Evolutionary conservation across 2,329 filamentous ascomycete genomes (phyloP).

Genomic region (Sarocladiaceae sp.): DNA sequence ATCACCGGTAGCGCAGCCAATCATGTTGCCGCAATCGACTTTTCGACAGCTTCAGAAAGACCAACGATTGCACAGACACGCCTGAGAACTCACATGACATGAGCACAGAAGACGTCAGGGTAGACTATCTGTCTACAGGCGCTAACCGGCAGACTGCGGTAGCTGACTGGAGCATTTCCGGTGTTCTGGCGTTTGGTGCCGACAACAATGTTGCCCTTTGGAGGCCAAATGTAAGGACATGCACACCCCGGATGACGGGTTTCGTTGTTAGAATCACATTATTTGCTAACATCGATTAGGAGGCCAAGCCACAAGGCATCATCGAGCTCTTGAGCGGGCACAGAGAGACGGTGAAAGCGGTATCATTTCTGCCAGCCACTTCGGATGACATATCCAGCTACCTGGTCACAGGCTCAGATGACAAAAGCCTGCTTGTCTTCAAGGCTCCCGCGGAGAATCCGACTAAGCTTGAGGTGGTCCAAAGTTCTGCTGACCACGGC

Average conservation of each 20-base stretch:
- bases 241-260: not conserved
- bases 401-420: constrained; percentile 76
- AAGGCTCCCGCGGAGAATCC: constrained; percentile 22
- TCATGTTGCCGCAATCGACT: constrained; percentile 3
- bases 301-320: constrained; percentile 50
- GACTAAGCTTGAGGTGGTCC: constrained; percentile 33
- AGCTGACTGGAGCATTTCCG: constrained; percentile 78
- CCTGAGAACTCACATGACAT: constrained; percentile 17
- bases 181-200: constrained; percentile 80
- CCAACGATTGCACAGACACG: not conserved
- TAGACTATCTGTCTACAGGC: constrained; percentile 66
- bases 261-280: not conserved
- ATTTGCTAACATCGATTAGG: constrained; percentile 22
- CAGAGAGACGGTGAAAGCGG: constrained; percentile 72
- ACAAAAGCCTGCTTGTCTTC: constrained; percentile 77
- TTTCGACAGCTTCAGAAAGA: constrained; percentile 8
- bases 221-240: constrained; percentile 65
- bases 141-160: constrained; percentile 87
- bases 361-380: constrained; percentile 65
- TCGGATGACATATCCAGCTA: constrained; percentile 44
- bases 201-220: constrained; percentile 87
- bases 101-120: constrained; percentile 26
- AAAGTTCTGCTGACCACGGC: constrained; percentile 60
- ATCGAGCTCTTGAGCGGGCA: constrained; percentile 69
- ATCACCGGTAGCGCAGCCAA: not conserved